Conservation (phyloP, 2,329 filamentous ascomycete genomes). For the Macrophomina tecta region DNA sequence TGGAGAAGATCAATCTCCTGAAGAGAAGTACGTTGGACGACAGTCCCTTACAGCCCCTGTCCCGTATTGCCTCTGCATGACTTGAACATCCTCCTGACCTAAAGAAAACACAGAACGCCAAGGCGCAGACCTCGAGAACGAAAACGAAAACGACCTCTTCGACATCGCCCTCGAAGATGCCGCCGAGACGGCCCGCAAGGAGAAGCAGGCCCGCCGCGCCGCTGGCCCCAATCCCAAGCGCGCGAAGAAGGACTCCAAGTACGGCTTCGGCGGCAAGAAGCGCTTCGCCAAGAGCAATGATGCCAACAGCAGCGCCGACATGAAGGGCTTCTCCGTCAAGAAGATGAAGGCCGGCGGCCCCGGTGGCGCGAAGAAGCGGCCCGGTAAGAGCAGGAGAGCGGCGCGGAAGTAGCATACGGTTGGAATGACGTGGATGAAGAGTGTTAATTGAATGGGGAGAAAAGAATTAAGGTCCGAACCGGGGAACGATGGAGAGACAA, state of each 20-base stretch:
- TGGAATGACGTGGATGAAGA: background rate
- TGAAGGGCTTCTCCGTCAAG: constrained; percentile 79
- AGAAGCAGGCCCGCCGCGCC: constrained; percentile 48
- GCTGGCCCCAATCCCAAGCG: constrained; percentile 70
- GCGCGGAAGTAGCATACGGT: constrained; percentile 17
- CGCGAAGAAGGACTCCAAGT: constrained; percentile 93
- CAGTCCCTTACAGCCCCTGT: background rate
- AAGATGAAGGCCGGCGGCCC: constrained; percentile 73
- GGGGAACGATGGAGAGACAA: too few relatives aligned
- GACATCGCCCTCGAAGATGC: constrained; percentile 83
- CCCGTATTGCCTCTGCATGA: constrained; percentile 28
- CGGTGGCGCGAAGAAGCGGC: constrained; percentile 39
- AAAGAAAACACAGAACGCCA: constrained; percentile 86
- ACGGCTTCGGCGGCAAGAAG: constrained; percentile 96
- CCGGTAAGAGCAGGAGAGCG: constrained; percentile 49
- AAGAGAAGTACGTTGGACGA: constrained; percentile 80
- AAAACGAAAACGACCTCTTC: constrained; percentile 84
- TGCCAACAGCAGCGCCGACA: constrained; percentile 79
- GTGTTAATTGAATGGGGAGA: background rate
- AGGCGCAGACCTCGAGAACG: constrained; percentile 69
- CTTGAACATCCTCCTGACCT: constrained; percentile 26
- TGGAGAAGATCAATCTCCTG: constrained; percentile 93
- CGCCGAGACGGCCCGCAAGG: constrained; percentile 58
- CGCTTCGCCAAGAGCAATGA: constrained; percentile 88
- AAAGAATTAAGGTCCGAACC: background rate